Base-by-base conservation (phyloP, 2,329 filamentous ascomycete species). In the Talaromyces sp. region DNA sequence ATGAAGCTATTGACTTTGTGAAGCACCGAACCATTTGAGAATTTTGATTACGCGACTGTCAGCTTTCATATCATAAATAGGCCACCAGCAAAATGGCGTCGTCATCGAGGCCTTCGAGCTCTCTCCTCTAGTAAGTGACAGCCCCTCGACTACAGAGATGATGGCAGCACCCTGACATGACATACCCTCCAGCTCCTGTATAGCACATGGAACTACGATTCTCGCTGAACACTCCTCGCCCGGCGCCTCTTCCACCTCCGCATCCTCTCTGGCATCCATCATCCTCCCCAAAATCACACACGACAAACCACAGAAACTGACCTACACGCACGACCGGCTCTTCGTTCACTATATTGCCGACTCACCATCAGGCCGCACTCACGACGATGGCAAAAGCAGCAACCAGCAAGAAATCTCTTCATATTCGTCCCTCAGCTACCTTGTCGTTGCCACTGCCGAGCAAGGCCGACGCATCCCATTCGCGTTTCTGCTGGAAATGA, bases 311-410 rank as follows among this genome's bases (percentile, higher is more conserved):
- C 87, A 96, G 72, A 97, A 97, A 78, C 85, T 96, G 66, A 97
- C 93, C 58, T 97, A 96, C 80, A 95, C 91, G 46, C 92, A 97
- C 76, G 90, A 92, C 77, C 82, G 88, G 62, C 88, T 95, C 75
- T 91, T 94, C 81, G 94, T 97, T 75, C 93, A 99, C 83, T 97
- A 96, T 81, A 89, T 97, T 72, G 85, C 92, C 70, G 90, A 94
- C 72, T 87, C 91, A 0, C 88, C 91, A 10, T 88, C 87, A 84
- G 68, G 84, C 88, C 70, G 79, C 79, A 60, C 66, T 9, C 65
- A 70, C 31, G 66, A 59, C 29, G 57, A 59, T 50, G 43, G 41
- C 38, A 50, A 27, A 52, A 48, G 31, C 50, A 21, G 35, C 17
- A 54, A 59, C 12, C 72, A 59, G 71, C 67, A 70, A 67, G 69